Conservation (phyloP, 371 early-diverging fungal genomes). For the Massospora cicadina region DNA sequence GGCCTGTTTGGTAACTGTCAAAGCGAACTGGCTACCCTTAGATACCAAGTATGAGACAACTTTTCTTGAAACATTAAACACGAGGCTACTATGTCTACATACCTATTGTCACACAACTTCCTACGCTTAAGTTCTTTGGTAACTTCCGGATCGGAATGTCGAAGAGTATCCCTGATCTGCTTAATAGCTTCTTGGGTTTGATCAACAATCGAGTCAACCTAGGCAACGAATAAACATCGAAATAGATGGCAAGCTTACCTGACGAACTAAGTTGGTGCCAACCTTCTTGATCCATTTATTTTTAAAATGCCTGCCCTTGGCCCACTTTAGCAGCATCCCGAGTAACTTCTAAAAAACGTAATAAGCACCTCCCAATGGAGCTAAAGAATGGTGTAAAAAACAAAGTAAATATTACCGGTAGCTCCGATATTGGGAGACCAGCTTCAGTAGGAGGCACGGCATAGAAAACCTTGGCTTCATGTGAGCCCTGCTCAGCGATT, state of each 20-base stretch:
- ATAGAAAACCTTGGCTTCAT: conserved; percentile 83
- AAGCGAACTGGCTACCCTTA: conserved; percentile 82
- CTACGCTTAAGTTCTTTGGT: conserved; percentile 76
- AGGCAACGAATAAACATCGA: conserved; percentile 5
- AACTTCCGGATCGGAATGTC: conserved; percentile 38
- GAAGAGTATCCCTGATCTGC: conserved; percentile 39
- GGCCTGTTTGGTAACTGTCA: conserved; percentile 63
- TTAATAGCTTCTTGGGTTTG: conserved; percentile 59
- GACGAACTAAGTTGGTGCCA: conserved; percentile 38
- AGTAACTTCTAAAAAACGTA: conserved; percentile 27
- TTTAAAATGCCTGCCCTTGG: conserved; percentile 85
- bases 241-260: conserved; percentile 13
- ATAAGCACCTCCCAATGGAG: neutral
- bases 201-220: conserved; percentile 68
- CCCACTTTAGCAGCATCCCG: conserved; percentile 77
- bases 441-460: conserved; percentile 66
- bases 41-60: conserved; percentile 59
- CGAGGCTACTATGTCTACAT: conserved; percentile 14
- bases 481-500: conserved; percentile 71
- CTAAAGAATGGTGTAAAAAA: neutral
- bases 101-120: conserved; percentile 64
- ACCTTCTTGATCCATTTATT: conserved; percentile 92
- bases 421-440: conserved; percentile 63
- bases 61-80: conserved; percentile 34
- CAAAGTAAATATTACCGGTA: conserved; percentile 35